Percentiles rank a stretch among this genome's conserved stretches.
phyloP scores from a whole-genome alignment of 345 rosid species.

The Diplotaxis tenuifolia region DNA sequence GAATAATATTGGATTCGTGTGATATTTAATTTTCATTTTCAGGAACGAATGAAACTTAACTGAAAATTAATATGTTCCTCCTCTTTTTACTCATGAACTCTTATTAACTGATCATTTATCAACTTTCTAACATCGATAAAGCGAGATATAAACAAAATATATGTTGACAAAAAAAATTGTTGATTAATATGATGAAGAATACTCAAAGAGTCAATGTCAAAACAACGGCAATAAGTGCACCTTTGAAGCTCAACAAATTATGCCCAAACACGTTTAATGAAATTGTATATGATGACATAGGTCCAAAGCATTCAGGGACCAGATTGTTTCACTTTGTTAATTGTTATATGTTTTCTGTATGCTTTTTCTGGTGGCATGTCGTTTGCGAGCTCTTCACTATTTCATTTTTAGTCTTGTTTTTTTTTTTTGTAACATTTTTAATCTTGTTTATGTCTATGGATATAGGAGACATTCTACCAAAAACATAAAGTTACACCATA shows the following conservation, averaged over 20 bases:
- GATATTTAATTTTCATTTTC: background rate
- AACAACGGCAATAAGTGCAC: conserved; percentile 13
- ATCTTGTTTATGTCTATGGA: background rate
- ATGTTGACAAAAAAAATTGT: background rate
- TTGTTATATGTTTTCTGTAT: conserved; percentile 7
- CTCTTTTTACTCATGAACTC: background rate
- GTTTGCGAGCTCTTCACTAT: conserved; percentile 18
- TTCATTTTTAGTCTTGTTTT: background rate
- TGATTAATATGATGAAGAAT: background rate
- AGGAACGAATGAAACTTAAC: background rate
- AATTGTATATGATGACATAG: conserved; percentile 25
- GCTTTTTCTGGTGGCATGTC: conserved; percentile 30
- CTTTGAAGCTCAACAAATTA: conserved; percentile 29
- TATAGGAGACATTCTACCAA: background rate
- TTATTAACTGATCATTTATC: background rate
- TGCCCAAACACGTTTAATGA: conserved; percentile 30
- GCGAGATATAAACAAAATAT: background rate
- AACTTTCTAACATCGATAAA: background rate
- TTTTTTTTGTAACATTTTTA: no score
- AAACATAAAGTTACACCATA: background rate
- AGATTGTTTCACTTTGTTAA: conserved; percentile 12
- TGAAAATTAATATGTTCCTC: background rate
- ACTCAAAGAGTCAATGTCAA: conserved; percentile 28
- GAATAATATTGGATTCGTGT: background rate
- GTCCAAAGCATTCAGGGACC: conserved; percentile 37